Base-by-base conservation (phyloP, 257 asterid genomes). In the Petunia secreta region DNA sequence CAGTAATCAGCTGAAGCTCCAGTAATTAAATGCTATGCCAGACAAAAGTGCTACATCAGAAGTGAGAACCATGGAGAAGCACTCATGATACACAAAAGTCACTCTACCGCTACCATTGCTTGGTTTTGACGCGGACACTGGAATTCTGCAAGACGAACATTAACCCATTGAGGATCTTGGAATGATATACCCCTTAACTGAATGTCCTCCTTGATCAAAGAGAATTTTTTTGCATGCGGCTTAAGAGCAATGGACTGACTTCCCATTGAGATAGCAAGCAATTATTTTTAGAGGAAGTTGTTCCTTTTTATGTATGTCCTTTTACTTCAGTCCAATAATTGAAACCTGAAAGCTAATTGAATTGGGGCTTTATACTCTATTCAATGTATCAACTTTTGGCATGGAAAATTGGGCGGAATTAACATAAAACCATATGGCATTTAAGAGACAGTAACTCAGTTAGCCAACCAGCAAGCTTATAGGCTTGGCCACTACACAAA, bases 261-360 rank as follows among this genome's bases (percentile, higher is more conserved):
- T 13, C 57, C 57, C 15, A 52, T 25, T 4, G 34, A 50, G 11
- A 48, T 34, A 71, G 44, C 25, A 34, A 48, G 34, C 44, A 71
- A 71, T 48, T 50, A 48, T 36, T 71, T 60, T 71, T 71, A 36
- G 37, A 71, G 13, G 44, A 71, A 71, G 77, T 48, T 25, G 44
- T 71, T 71, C 25, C 60, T 71, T 55, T 36, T 71, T 48, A 48
- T 48, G 60, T 9, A 44, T 11, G 34, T 71, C 44, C 1, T 48
- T 48, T 48, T 11, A 48, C 77, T 71, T 48, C 44, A 11, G 44
- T 48, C 60, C 60, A 69, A 71, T 55, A 71, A 37, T 2, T 10
- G 34, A 71, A 71, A 71, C 60, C 77, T 71, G 77, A 50, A 34
- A 34, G 77, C 34, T 48, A 71, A 71, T 25, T 25, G 34, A 66